These are phyloP conservation scores for Mollisiaceae sp. DNA, from an alignment of 2,329 filamentous ascomycete genomes.

Conservation along the genomic window DNA sequence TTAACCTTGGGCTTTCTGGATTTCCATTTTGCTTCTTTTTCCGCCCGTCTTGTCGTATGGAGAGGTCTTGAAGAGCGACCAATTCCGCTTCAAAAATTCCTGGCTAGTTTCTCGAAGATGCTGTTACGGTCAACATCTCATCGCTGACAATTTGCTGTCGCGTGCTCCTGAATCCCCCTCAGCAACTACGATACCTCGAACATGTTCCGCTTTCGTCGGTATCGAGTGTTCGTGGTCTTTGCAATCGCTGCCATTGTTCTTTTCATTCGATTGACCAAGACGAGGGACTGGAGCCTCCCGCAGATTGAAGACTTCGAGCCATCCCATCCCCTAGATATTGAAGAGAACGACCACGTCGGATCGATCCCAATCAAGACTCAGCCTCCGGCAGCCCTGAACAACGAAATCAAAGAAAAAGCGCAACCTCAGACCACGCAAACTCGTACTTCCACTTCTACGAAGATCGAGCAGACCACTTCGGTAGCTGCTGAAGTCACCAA, in stretches of 20 bases:
- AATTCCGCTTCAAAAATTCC: conserved; percentile 1
- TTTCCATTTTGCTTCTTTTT: not conserved
- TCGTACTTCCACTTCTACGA: conserved; percentile 6
- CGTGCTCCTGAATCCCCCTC: conserved; percentile 18
- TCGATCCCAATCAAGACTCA: not conserved
- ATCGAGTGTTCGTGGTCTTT: conserved; percentile 57
- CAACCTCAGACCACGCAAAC: conserved; percentile 11
- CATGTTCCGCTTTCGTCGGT: conserved; percentile 65
- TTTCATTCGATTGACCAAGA: conserved; percentile 30
- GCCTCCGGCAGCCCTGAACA: conserved; percentile 8
- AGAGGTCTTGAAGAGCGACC: not conserved
- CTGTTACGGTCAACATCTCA: conserved; percentile 14
- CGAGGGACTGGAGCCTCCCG: conserved; percentile 16
- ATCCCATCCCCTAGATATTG: not conserved
- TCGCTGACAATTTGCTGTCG: conserved; percentile 25
- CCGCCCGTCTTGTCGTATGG: not conserved
- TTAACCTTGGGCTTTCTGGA: not conserved
- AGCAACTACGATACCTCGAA: conserved; percentile 27
- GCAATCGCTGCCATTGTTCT: conserved; percentile 29
- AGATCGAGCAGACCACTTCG: conserved; percentile 6
- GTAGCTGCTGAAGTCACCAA: conserved; percentile 4
- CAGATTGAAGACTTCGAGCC: conserved; percentile 10
- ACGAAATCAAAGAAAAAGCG: conserved; percentile 9
- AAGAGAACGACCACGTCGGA: conserved; percentile 1
- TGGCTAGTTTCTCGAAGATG: conserved; percentile 15